Base-by-base conservation (phyloP, 2,329 filamentous ascomycete species). In the Pestalotiopsis sp. region DNA sequence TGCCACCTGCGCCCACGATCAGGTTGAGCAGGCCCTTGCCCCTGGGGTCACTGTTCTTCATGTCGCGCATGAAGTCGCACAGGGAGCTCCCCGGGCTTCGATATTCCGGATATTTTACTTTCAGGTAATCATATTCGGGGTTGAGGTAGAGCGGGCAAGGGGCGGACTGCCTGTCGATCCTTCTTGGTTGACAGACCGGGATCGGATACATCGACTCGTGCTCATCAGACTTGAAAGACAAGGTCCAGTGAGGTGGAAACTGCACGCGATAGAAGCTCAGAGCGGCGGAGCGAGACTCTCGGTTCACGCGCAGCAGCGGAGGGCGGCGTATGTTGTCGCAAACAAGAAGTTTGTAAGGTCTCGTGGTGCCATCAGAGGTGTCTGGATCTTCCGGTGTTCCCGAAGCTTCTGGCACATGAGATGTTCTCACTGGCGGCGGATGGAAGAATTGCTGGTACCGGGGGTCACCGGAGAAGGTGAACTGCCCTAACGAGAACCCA, bases 41-140 rank as follows among this genome's bases (percentile, higher is more conserved):
- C 27, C 2, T 31, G 27, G 27, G 27, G 1, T 70, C 58, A 31
- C 14, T 13, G 25, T 64, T 68, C 64, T 72, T 72, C n/a, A 71
- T 17, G 41, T 70, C 57, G 38, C 68, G 68, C 23, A 72, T 61
- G 31, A 72, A 63, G 12, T 70, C 39, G 36, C 59, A 20, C 5
- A 59, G 13, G 27, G 13, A 68, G 38, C 14, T 41, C 4, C 20
- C 45, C 14, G 6, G 1, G 45, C 14, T 52, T 14, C 13, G 60
- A 31, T 4, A n/a, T 6, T 20, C 13, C 9, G 49, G 41, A n/a
- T 4, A 12, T 31, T 12, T 20, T 3, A 68, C 20, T 11, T 66
- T 17, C 14, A 72, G 67, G 7, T 68, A 66, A 49, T 72, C 69
- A 23, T 68, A 17, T n/a, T 71, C 69, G 17, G 71, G 71, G 23